Base-by-base conservation (phyloP, 495 filamentous ascomycete genomes). In the Entonaema liquescens region DNA sequence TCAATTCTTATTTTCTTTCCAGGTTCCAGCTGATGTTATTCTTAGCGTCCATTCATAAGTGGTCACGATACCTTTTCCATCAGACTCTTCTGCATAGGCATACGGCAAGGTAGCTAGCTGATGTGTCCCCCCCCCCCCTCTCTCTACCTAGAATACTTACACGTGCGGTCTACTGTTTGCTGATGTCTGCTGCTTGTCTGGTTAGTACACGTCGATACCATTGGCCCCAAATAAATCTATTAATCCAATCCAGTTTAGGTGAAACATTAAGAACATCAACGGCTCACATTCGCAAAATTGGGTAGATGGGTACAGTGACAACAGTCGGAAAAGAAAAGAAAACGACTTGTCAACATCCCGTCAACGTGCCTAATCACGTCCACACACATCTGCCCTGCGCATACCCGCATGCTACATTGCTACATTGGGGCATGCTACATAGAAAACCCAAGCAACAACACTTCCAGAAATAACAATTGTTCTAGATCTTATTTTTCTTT, bases 341-440 rank as follows among this genome's bases (percentile, higher is more conserved):
- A 61, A 29, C 58, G 65, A 61, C 65, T 61, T 62, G 65, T 62
- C 49, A 26, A 61, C 47, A 57, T 62, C 11, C 42, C 31, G 26
- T 29, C 28, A 50, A 52, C 50, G 50, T 68, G 54, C 60, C 67
- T 69, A 69, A 69, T 69, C 67, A 69, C 17, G 35, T 59, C 59
- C 36, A 63, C 42, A 59, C 67, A 69, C 58, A 60, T 69, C 42
- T 63, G 9, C 12, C 53, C 59, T 69, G 60, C 47, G 67, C 59
- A 44, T 69, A 69, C 60, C 60, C 67, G 67, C 60, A 63, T 54
- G 52, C 53, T 54, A 53, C 64, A 66, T 66, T 2, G 42, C 42
- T 47, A 23, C 42, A 47, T 47, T 23, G 7, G 25, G 38, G 21
- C n/a, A 66, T 33, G 26, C 21, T 59, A 59, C 36, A 29, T 59